Conservation (phyloP, 2,329 filamentous ascomycete genomes). For the Aureobasidium sp. region DNA sequence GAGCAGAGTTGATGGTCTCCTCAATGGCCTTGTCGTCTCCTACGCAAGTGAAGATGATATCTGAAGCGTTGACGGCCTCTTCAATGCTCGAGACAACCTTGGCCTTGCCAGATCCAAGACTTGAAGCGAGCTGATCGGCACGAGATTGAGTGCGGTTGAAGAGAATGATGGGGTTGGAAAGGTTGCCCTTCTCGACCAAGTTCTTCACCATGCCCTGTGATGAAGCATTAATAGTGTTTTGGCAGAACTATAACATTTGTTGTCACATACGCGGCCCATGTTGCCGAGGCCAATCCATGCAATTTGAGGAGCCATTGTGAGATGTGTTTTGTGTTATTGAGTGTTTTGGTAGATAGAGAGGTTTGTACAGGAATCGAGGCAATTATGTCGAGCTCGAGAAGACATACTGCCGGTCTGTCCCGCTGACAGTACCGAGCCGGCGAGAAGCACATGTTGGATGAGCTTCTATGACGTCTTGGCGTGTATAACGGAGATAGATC, state of each 20-base stretch:
- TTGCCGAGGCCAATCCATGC: slow-evolving; percentile 82
- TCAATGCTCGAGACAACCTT: slow-evolving; percentile 57
- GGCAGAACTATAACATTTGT: neutral
- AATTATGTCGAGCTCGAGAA: neutral
- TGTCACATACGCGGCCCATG: slow-evolving; percentile 62
- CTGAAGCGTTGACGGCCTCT: slow-evolving; percentile 60
- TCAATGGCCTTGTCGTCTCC: slow-evolving; percentile 70
- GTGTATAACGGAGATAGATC: neutral
- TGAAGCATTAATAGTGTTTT: neutral
- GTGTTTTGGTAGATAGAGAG: neutral
- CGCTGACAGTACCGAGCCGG: neutral
- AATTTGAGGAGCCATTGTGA: slow-evolving; percentile 45
- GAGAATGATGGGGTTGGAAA: slow-evolving; percentile 65
- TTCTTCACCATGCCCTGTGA: slow-evolving; percentile 75
- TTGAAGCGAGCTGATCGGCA: slow-evolving; percentile 55
- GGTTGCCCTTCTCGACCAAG: slow-evolving; percentile 66
- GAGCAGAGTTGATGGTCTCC: slow-evolving; percentile 51
- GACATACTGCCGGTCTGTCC: neutral
- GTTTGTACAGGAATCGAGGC: neutral
- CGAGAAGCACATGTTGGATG: neutral
- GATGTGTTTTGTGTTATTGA: neutral
- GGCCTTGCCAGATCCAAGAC: slow-evolving; percentile 55
- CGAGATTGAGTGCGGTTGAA: slow-evolving; percentile 71
- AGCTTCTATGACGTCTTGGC: slow-evolving; percentile 17
- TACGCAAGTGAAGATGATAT: slow-evolving; percentile 77